Percentiles rank a stretch among this genome's conserved stretches.
Evolutionary conservation across 2,329 filamentous ascomycete genomes (phyloP).

Genomic region (Ascocoryne sarcoides): DNA sequence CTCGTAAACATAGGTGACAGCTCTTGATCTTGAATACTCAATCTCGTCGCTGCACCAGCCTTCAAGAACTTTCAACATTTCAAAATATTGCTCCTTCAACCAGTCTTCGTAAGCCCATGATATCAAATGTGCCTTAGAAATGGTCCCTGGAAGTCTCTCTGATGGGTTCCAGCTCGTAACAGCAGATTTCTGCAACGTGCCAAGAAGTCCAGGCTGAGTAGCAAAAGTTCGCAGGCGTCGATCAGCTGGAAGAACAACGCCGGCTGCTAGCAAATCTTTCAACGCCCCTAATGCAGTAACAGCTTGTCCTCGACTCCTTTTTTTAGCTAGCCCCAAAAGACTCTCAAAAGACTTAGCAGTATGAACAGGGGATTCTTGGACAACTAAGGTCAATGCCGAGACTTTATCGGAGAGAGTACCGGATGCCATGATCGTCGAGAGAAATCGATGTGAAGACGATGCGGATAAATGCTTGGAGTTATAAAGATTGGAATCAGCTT

Average conservation of each 20-base stretch:
- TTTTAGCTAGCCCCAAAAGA: slow-evolving; percentile 73
- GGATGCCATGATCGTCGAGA: slow-evolving; percentile 93
- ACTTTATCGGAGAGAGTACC: slow-evolving; percentile 96
- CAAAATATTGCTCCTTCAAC: slow-evolving; percentile 90
- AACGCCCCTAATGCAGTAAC: slow-evolving; percentile 86
- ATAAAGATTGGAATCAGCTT: slow-evolving; percentile 71
- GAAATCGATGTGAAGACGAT: slow-evolving; percentile 87
- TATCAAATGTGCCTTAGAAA: slow-evolving; percentile 72
- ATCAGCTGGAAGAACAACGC: slow-evolving; percentile 72
- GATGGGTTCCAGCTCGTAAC: slow-evolving; percentile 53
- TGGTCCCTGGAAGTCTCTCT: slow-evolving; percentile 62
- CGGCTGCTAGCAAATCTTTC: slow-evolving; percentile 88
- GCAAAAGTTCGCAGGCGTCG: slow-evolving; percentile 74
- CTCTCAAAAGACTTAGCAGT: slow-evolving; percentile 84
- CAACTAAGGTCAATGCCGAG: slow-evolving; percentile 84
- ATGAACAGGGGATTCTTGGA: slow-evolving; percentile 94
- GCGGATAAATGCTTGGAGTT: slow-evolving; percentile 60
- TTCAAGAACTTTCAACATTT: slow-evolving; percentile 84
- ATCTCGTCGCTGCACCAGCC: slow-evolving; percentile 93
- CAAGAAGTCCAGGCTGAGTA: slow-evolving; percentile 67
- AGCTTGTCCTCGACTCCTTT: slow-evolving; percentile 87
- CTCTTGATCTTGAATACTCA: slow-evolving; percentile 79
- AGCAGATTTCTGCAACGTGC: slow-evolving; percentile 55
- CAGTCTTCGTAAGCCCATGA: slow-evolving; percentile 92
- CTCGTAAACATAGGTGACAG: slow-evolving; percentile 85